Percentiles rank a stretch among this genome's conserved stretches.
Evolutionary conservation across 768 basidiomycete genomes (phyloP).

Genomic region (Myochromella boudieri): DNA sequence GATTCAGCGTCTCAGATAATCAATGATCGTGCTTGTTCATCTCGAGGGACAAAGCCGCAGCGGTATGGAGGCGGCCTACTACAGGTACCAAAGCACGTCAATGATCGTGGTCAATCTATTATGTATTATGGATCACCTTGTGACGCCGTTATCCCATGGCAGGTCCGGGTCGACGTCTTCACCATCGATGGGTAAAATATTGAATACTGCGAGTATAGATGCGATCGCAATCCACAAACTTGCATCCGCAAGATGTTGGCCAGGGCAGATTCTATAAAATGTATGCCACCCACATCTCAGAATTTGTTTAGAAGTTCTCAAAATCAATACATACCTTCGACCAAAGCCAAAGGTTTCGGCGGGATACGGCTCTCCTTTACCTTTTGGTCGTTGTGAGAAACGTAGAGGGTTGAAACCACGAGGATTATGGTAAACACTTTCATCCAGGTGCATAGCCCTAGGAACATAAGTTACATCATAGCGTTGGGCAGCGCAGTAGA

Average conservation of each 20-base stretch:
- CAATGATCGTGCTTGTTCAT: neutral
- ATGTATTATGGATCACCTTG: neutral
- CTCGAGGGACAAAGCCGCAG: neutral
- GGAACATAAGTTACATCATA: conserved; percentile 7
- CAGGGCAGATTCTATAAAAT: neutral
- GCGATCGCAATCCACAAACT: neutral
- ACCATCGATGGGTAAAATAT: neutral
- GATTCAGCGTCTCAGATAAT: no score
- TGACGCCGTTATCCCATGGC: neutral
- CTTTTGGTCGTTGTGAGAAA: conserved; percentile 28
- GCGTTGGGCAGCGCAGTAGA: neutral
- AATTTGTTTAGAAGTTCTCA: no score
- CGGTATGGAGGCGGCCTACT: neutral
- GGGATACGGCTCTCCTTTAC: conserved; percentile 12
- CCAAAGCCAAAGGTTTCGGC: conserved; percentile 22
- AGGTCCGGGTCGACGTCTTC: neutral
- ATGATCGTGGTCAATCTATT: neutral
- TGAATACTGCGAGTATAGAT: neutral
- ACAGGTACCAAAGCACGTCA: neutral
- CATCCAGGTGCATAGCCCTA: conserved; percentile 41
- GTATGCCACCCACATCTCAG: neutral
- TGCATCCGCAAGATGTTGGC: neutral
- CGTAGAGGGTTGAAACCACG: conserved; percentile 40
- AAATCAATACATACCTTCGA: conserved; percentile 8
- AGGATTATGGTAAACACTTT: conserved; percentile 36